These are phyloP conservation scores for Ceratobasidium sp. DNA, from an alignment of 1,284 basidiomycete species.

Conservation along the genomic window DNA sequence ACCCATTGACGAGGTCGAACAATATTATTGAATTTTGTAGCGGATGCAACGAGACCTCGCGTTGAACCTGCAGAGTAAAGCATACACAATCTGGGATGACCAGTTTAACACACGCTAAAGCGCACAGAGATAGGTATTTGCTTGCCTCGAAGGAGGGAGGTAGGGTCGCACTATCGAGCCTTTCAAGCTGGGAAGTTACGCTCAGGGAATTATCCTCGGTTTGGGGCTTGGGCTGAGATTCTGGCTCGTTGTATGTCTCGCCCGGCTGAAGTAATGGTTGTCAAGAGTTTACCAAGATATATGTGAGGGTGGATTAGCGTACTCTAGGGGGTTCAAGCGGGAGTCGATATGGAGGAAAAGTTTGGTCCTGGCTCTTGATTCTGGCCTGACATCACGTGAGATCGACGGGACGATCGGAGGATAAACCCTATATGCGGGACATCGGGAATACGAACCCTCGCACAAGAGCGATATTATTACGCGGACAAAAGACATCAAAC, in stretches of 20 bases:
- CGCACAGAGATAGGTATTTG: too few species aligned
- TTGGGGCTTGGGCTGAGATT: not conserved
- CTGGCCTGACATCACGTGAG: not conserved
- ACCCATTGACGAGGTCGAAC: not conserved
- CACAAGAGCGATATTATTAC: not conserved
- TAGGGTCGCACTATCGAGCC: not conserved
- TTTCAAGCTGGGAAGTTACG: not conserved
- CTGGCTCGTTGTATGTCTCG: not conserved
- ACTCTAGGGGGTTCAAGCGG: not conserved
- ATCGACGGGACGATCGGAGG: not conserved
- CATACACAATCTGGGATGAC: not conserved
- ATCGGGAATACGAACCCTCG: not conserved
- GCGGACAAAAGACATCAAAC: not conserved
- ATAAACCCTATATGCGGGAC: constrained; percentile 2
- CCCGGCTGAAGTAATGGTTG: not conserved
- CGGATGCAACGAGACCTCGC: constrained; percentile 8
- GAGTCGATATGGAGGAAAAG: not conserved
- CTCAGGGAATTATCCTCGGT: too few species aligned
- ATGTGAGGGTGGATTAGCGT: not conserved
- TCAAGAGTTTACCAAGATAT: not conserved
- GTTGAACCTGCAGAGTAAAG: constrained; percentile 3
- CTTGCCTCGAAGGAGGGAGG: not conserved
- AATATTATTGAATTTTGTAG: not conserved
- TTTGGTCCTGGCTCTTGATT: too few species aligned
- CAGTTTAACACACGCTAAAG: not conserved